These are phyloP conservation scores for Acer saccharum DNA, from an alignment of 345 rosid genomes.

Conservation along the genomic window DNA sequence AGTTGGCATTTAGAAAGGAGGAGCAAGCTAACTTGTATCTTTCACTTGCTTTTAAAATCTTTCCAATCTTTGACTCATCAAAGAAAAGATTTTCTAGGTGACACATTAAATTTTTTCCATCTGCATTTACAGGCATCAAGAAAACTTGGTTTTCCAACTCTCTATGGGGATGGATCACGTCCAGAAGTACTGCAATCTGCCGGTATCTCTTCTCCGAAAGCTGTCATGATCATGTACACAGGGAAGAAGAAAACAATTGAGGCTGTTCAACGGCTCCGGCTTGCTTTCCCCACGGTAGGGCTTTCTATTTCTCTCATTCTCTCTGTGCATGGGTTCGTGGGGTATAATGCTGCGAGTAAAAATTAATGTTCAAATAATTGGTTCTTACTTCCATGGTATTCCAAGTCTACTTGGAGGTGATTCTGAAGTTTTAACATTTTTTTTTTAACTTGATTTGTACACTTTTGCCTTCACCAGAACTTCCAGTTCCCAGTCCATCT, in stretches of 20 bases:
- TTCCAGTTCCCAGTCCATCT: not conserved
- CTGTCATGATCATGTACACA: conserved; percentile 90
- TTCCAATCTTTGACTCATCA: not conserved
- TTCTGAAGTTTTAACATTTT: not conserved
- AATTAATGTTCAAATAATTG: not conserved
- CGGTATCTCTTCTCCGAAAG: conserved; percentile 84
- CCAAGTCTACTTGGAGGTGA: not conserved
- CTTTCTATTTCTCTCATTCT: conserved; percentile 21
- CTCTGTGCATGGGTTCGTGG: not conserved
- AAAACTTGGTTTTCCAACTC: conserved; percentile 81
- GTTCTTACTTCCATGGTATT: not conserved
- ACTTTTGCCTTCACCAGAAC: not conserved
- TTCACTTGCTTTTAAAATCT: not conserved
- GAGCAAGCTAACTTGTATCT: not conserved
- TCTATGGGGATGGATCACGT: conserved; percentile 91
- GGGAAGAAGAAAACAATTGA: conserved; percentile 77
- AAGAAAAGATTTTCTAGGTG: not conserved
- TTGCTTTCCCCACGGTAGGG: conserved; percentile 78
- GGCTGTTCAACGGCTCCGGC: conserved; percentile 88
- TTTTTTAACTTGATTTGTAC: not conserved
- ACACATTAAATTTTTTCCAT: not conserved
- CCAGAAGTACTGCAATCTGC: conserved; percentile 89
- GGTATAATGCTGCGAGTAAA: not conserved
- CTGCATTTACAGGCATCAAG: conserved; percentile 58
- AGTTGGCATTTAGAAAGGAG: not conserved